These are phyloP conservation scores for Pyricularia sp. DNA, from an alignment of 2,329 filamentous ascomycete species.

Conservation along the genomic window DNA sequence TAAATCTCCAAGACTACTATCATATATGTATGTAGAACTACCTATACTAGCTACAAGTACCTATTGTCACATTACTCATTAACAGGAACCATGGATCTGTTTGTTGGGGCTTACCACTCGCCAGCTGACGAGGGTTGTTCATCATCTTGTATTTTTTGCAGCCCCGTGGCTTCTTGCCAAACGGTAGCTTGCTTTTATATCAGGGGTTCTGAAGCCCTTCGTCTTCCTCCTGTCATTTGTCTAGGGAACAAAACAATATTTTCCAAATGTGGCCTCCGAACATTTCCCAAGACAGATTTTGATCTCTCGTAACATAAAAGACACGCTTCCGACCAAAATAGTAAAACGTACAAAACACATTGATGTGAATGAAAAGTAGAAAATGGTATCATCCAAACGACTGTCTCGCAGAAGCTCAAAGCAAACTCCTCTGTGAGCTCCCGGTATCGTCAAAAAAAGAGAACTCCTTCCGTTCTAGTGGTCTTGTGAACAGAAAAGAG, in stretches of 20 bases:
- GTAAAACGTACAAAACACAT: not conserved
- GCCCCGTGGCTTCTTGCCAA: not conserved
- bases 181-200: not conserved
- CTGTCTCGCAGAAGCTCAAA: not conserved
- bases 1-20: not conserved
- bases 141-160: not conserved
- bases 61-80: not conserved
- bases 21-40: not conserved
- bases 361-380: not conserved
- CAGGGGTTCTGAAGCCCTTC: not conserved
- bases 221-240: not conserved
- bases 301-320: not conserved
- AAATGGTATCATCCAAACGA: conserved; percentile 4
- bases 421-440: not conserved
- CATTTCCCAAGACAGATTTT: not conserved
- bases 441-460: not conserved
- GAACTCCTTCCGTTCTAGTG: not conserved
- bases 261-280: not conserved
- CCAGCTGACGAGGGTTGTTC: not conserved
- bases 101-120: not conserved
- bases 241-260: not conserved
- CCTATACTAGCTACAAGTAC: no score
- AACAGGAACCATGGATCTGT: not conserved
- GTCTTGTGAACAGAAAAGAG: not conserved
- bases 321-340: not conserved